Evolutionary conservation across 2,329 filamentous ascomycete genomes (phyloP), one percentile per base, ranked within the genome.

Genomic region (Alternaria sp.): DNA sequence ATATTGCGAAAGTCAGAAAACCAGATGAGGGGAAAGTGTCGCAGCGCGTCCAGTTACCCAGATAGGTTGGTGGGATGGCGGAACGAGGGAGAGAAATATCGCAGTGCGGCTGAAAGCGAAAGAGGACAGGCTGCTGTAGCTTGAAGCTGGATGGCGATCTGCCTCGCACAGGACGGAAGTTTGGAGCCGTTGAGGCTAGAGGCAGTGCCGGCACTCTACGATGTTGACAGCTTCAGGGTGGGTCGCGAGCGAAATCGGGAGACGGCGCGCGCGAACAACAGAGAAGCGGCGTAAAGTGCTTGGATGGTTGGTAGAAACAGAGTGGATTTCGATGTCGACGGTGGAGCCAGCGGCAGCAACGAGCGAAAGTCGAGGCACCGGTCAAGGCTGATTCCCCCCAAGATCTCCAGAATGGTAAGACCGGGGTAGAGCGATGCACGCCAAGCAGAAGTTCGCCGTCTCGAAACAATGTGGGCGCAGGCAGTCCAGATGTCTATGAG

Each of bases 351-450:
- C 71, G 71, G 73, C 75, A 76, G 76, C 73, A 73, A 57, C 57
- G 62, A 70, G 67, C 65, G 68, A 68, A 64, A 67, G 54, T 57
- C 55, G 65, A 73, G 67, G 70, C 72, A 76, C 75, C 73, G 73
- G 76, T 78, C 74, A 77, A 79, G 77, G 77, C 77, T 74, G 76
- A 79, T 73, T 77, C 59, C 66, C 61, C 67, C 63, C 60, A 63
- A 65, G 59, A 68, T 67, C 43, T 66, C 63, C 66, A 67, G 61
- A 73, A 67, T 67, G 67, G 62, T 65, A 67, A 63, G 70, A 64
- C 63, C 56, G 62, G 71, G 68, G 66, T 66, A 55, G 67, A 73
- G 61, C 66, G 71, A 68, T 69, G 71, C 65, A 61, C 68, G 75
- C 76, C 72, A 75, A 77, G 69, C 68, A 61, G 61, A 65, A 61